A percentile compares a stretch with the other conserved stretches of the same genome.
Conservation (phyloP, 2,329 filamentous ascomycete species). For the Rhynchosporium agropyri region DNA sequence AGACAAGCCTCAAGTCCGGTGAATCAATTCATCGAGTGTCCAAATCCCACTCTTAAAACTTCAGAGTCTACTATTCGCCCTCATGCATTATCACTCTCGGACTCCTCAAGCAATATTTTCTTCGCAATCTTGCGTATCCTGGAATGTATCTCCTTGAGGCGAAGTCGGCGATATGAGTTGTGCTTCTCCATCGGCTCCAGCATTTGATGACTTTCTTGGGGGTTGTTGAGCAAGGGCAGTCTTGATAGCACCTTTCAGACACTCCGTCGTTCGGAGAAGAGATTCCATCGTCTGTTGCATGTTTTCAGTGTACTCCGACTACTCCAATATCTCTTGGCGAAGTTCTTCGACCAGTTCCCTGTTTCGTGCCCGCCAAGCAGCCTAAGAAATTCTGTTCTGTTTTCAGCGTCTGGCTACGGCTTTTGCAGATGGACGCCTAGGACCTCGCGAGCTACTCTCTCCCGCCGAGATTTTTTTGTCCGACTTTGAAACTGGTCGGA, state of each 20-base stretch:
- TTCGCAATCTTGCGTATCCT: conserved; percentile 9
- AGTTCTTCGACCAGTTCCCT: conserved; percentile 25
- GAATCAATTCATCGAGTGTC: background rate
- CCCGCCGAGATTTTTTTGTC: conserved; percentile 1
- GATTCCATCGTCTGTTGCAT: conserved; percentile 24
- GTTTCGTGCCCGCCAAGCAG: conserved; percentile 21
- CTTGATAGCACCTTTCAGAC: conserved; percentile 17
- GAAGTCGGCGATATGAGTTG: conserved; percentile 19
- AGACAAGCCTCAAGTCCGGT: no score
- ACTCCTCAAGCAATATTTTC: background rate
- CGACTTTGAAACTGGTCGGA: background rate
- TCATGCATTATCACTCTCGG: background rate
- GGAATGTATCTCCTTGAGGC: background rate
- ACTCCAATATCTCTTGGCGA: conserved; percentile 22
- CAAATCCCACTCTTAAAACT: background rate
- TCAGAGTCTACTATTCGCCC: background rate
- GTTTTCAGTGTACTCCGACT: conserved; percentile 19
- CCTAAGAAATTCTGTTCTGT: conserved; percentile 23
- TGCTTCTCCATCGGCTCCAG: background rate
- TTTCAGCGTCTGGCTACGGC: conserved; percentile 21
- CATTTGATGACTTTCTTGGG: conserved; percentile 6
- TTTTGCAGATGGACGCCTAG: conserved; percentile 20
- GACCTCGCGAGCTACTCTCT: conserved; percentile 7
- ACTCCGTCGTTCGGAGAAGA: conserved; percentile 20
- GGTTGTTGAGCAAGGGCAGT: conserved; percentile 10